Conservation (phyloP, 495 filamentous ascomycete species). For the Bathelium albidoporum region DNA sequence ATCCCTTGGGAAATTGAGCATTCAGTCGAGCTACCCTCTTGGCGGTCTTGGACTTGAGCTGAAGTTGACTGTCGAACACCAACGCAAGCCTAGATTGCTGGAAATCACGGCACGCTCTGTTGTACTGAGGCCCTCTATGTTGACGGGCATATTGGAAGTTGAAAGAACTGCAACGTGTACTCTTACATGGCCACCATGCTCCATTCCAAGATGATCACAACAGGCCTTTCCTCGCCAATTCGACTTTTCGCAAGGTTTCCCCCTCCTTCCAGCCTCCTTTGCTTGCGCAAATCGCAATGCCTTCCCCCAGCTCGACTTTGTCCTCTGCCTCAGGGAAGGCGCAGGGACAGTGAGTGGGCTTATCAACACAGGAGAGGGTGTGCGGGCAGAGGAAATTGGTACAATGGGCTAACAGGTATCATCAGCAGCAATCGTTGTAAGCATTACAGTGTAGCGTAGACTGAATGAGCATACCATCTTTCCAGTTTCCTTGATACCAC, state of each 20-base stretch:
- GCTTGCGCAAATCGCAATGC: slow-evolving; percentile 67
- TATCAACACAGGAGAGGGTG: slow-evolving; percentile 81
- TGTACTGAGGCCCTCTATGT: no score
- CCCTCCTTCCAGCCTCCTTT: slow-evolving; percentile 60
- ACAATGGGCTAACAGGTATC: slow-evolving; percentile 49
- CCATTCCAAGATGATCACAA: slow-evolving; percentile 39
- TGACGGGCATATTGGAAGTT: no score
- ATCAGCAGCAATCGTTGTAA: slow-evolving; percentile 1
- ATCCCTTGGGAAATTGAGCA: no score
- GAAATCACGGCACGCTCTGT: no score
- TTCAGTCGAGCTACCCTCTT: no score
- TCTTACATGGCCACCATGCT: background rate
- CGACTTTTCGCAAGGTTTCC: slow-evolving; percentile 31
- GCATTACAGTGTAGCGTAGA: background rate
- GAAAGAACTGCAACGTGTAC: background rate
- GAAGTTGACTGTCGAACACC: no score
- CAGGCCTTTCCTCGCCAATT: slow-evolving; percentile 51
- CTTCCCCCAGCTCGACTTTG: slow-evolving; percentile 78
- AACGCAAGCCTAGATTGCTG: no score
- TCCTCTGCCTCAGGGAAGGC: slow-evolving; percentile 71
- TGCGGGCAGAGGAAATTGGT: slow-evolving; percentile 85
- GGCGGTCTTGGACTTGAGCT: no score
- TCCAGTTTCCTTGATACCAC: slow-evolving; percentile 66
- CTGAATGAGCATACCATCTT: slow-evolving; percentile 38
- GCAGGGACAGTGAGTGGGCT: slow-evolving; percentile 91